Evolutionary conservation across 768 basidiomycete species (phyloP).

Genomic region (Naganishia vishniacii): DNA sequence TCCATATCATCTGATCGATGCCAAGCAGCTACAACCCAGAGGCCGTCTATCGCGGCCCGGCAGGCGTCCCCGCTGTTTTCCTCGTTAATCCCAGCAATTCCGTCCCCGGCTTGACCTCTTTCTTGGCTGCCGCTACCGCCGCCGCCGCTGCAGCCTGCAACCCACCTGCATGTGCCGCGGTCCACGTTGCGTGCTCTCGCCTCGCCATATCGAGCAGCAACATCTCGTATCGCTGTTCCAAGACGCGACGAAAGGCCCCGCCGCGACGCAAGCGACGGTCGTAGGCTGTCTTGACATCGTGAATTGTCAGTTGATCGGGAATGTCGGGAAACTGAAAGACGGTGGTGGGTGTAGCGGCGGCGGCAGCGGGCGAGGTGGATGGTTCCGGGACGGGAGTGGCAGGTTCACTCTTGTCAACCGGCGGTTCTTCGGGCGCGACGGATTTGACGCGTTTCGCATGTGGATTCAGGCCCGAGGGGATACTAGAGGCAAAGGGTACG

Average conservation of each 20-base stretch:
- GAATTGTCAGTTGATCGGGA: neutral
- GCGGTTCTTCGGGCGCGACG: conserved; percentile 9
- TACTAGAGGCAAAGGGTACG: neutral
- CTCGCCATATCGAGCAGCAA: conserved; percentile 4
- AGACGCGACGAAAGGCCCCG: neutral
- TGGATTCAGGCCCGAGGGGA: conserved; percentile 14
- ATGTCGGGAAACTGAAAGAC: conserved; percentile 4
- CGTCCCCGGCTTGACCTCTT: conserved; percentile 7
- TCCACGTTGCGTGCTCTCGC: neutral
- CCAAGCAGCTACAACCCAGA: too few species aligned
- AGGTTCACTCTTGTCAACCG: conserved; percentile 10
- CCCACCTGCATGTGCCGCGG: neutral
- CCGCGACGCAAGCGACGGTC: neutral
- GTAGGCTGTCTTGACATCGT: conserved; percentile 4
- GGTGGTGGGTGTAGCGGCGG: neutral
- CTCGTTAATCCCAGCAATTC: neutral
- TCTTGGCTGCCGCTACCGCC: neutral
- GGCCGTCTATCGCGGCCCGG: too few species aligned
- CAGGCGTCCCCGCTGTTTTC: neutral
- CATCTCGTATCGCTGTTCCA: conserved; percentile 1
- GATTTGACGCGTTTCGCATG: conserved; percentile 13
- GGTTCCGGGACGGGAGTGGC: neutral
- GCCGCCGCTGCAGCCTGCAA: neutral
- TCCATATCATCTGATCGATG: too few species aligned
- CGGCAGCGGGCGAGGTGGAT: neutral